These are phyloP conservation scores for Opeltia flavorubescens DNA, from an alignment of 495 filamentous ascomycete genomes.

Conservation along the genomic window DNA sequence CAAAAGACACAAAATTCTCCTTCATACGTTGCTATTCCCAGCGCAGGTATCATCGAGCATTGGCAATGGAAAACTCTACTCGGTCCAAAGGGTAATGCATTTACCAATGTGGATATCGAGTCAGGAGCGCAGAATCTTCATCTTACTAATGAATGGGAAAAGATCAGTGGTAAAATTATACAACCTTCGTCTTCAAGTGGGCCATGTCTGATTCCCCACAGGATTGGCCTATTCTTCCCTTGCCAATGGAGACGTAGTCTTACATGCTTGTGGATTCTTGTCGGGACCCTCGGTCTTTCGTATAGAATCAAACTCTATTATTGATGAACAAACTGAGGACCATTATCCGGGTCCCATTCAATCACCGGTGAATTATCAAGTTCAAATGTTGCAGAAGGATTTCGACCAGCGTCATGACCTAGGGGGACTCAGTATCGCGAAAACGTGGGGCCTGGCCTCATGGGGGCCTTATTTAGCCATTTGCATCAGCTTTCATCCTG, in stretches of 20 bases:
- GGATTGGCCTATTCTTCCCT: not conserved
- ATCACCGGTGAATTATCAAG: not conserved
- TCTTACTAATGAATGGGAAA: not conserved
- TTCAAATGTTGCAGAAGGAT: not conserved
- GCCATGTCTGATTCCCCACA: not conserved
- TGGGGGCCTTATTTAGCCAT: conserved; percentile 23
- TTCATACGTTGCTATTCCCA: not conserved
- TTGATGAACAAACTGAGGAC: not conserved
- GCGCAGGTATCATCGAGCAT: not conserved
- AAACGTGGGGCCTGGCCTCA: conserved; percentile 39
- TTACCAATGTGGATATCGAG: not conserved
- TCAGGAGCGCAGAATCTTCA: not conserved
- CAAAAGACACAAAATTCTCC: not conserved
- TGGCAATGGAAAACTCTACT: not conserved
- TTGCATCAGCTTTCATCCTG: conserved; percentile 34
- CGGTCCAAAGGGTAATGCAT: not conserved
- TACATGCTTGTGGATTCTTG: not conserved
- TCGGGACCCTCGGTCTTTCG: not conserved
- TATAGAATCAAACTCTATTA: not conserved
- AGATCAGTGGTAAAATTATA: not conserved
- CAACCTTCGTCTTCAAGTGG: not conserved
- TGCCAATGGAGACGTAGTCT: not conserved
- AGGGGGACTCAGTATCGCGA: conserved; percentile 25
- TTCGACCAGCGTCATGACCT: conserved; percentile 34
- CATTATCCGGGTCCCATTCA: not conserved